Base-by-base conservation (phyloP, 768 basidiomycete species). In the Pholiota molesta region DNA sequence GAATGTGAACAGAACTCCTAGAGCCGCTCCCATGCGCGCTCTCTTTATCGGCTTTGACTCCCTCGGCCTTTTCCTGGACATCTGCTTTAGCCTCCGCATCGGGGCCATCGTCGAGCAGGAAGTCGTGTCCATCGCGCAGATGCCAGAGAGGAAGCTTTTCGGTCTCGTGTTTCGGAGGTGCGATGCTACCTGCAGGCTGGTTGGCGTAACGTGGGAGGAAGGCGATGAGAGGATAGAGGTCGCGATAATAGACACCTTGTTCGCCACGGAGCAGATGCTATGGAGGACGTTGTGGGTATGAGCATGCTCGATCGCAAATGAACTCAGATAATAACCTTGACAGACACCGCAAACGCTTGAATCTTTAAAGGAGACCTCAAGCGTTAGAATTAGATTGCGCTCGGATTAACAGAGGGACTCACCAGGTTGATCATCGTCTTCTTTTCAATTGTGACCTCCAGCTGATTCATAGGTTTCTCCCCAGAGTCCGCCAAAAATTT, bases 371-470 rank as follows among this genome's bases (percentile, higher is more conserved):
- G 31, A 31, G 31, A 31, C 31, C 2, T 7, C 23, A 16, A 21
- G 57, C 59, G 62, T 40, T 17, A 39, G 17, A 39, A 3, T 23
- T 16, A 16, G 7, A n/a, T 33, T 19, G 40, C 51, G 26, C 44
- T 9, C 29, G 47, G 23, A 5, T 26, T 26, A 2, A 19, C 33
- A 33, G 1, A 13, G 13, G 31, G n/a, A 71, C 81, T 63, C 62
- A 87, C 85, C 53, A 92, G 70, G 67, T 90, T 90, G 60, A 92
- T 79, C 81, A 90, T 89, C 1, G 84, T 83, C 75, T 88, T 87
- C 74, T 91, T 92, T 77, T 91, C 90, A 55, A 91, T 82, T 10
- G 86, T 72, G 16, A 77, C 79, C 66, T 85, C 72, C n/a, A 85
- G 69, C 1, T 77, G 74, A 57, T 74, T 71, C 61, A 56, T 58